A percentile compares a stretch with the other conserved stretches of the same genome.
Evolutionary conservation across 176 grass and related monocot species (phyloP).

Genomic region (Carex myosuroides): DNA sequence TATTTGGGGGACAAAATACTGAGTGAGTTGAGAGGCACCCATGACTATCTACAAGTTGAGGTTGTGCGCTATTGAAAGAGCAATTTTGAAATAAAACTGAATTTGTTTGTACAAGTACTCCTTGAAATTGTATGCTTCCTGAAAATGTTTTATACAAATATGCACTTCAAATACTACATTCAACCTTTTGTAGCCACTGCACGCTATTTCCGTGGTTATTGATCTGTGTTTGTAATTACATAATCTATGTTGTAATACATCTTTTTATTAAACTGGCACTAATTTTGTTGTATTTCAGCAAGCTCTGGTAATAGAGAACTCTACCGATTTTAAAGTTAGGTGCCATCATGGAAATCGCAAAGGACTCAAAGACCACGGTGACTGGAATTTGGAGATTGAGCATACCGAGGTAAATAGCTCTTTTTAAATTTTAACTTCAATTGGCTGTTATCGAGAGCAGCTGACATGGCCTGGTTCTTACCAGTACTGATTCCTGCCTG

Average conservation of each 20-base stretch:
- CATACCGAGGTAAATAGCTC: slow-evolving; percentile 42
- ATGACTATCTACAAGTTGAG: not conserved
- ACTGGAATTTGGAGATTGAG: slow-evolving; percentile 63
- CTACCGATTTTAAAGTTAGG: slow-evolving; percentile 78
- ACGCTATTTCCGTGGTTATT: not conserved
- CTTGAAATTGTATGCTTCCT: not conserved
- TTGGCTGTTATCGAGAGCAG: not conserved
- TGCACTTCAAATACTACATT: not conserved
- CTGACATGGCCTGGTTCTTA: not conserved
- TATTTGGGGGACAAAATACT: not conserved
- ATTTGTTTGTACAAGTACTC: not conserved
- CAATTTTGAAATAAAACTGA: not conserved
- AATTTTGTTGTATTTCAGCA: slow-evolving; percentile 53
- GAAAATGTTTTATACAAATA: not conserved
- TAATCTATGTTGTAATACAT: not conserved
- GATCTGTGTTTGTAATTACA: slow-evolving; percentile 9
- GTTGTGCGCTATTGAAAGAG: not conserved
- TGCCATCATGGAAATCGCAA: slow-evolving; percentile 44
- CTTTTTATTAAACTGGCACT: not conserved
- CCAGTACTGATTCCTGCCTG: not conserved
- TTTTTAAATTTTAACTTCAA: not conserved
- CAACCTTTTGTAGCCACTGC: not conserved
- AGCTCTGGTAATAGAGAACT: slow-evolving; percentile 75
- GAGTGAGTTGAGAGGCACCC: not conserved
- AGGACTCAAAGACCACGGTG: slow-evolving; percentile 52